Evolutionary conservation across 2,329 filamentous ascomycete genomes (phyloP).

Genomic region (Botrytis hyacinthi): DNA sequence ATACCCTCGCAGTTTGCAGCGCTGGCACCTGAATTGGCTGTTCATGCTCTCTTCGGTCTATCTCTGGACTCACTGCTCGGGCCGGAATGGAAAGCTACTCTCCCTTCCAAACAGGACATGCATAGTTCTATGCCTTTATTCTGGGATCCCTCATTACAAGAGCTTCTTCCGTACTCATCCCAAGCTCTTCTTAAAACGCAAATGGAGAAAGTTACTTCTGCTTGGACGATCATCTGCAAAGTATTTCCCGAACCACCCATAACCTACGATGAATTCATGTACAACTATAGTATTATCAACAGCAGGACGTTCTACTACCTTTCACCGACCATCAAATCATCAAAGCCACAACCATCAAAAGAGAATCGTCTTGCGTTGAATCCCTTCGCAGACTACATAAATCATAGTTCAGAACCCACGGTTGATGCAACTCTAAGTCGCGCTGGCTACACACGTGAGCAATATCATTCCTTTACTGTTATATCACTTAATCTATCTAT

Average conservation of each 20-base stretch:
- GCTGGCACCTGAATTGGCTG: conserved; percentile 44
- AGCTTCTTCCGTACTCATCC: conserved; percentile 47
- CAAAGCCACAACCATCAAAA: conserved; percentile 44
- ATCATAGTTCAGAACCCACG: conserved; percentile 42
- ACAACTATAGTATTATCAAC: conserved; percentile 60
- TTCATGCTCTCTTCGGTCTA: conserved; percentile 73
- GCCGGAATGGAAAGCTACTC: conserved; percentile 63
- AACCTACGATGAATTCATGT: conserved; percentile 45
- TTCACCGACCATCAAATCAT: conserved; percentile 21
- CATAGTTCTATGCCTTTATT: conserved; percentile 54
- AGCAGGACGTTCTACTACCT: conserved; percentile 61
- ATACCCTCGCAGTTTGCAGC: background rate
- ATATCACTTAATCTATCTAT: background rate
- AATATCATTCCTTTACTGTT: background rate
- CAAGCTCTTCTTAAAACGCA: conserved; percentile 54
- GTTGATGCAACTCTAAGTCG: conserved; percentile 51
- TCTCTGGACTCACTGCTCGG: conserved; percentile 51
- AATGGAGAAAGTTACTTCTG: conserved; percentile 48
- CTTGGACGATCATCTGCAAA: conserved; percentile 47
- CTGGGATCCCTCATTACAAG: conserved; percentile 47
- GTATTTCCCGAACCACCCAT: conserved; percentile 44
- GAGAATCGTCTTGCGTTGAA: conserved; percentile 66
- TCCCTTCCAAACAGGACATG: conserved; percentile 64
- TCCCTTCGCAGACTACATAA: conserved; percentile 73
- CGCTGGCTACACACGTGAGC: conserved; percentile 48